A percentile compares a stretch with the other conserved stretches of the same genome.
phyloP scores from a whole-genome alignment of 371 early-diverging fungal species.

The Rhizomucor miehei region DNA sequence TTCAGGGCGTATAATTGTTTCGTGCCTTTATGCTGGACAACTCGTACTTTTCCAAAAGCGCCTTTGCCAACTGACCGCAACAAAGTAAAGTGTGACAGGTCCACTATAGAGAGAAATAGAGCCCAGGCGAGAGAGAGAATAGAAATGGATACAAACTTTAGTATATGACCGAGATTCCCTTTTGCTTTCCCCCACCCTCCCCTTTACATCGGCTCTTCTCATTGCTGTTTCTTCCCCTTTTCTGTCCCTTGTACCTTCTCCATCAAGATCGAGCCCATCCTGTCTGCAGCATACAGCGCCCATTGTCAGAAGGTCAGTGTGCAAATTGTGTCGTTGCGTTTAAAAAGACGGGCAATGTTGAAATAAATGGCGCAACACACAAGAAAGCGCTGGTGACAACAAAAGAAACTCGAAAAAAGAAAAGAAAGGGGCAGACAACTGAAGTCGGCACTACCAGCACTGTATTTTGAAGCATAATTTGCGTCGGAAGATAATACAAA shows the following conservation, averaged over 20 bases:
- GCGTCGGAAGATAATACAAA: too few species aligned
- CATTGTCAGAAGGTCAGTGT: conserved; percentile 15
- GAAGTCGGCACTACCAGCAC: too few species aligned
- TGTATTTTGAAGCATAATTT: too few species aligned
- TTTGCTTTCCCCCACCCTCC: not conserved
- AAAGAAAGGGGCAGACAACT: too few species aligned
- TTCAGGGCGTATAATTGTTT: conserved; percentile 53
- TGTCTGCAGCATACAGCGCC: conserved; percentile 43
- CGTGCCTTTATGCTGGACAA: conserved; percentile 77
- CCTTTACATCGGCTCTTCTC: not conserved
- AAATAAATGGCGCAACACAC: not conserved
- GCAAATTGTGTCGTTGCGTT: not conserved
- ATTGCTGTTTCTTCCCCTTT: conserved; percentile 1
- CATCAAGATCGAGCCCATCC: conserved; percentile 35
- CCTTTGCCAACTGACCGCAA: conserved; percentile 69
- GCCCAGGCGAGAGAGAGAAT: too few species aligned
- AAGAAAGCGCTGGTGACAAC: too few species aligned
- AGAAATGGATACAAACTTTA: too few species aligned
- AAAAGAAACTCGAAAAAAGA: too few species aligned
- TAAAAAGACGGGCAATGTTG: not conserved
- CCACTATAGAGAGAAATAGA: conserved; percentile 27
- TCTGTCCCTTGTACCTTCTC: conserved; percentile 34
- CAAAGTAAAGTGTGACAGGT: conserved; percentile 62
- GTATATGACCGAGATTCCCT: not conserved
- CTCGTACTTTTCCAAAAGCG: conserved; percentile 78